Evolutionary conservation across 2,329 filamentous ascomycete species (phyloP), one percentile per base, ranked within the genome.

Genomic region (Claviceps sp.): DNA sequence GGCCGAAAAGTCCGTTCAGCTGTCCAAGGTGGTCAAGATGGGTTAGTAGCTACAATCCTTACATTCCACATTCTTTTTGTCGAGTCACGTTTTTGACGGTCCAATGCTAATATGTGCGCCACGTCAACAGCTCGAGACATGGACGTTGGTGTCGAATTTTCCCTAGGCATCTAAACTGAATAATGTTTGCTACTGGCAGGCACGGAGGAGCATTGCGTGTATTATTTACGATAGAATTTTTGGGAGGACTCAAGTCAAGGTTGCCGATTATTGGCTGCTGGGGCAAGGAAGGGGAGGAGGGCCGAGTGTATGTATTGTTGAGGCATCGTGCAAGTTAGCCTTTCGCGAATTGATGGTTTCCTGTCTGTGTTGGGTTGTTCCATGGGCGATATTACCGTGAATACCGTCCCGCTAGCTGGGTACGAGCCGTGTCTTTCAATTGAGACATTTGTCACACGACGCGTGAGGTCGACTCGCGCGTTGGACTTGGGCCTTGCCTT

Each of bases 1-100:
- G 43, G 93, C 93, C 58, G 93, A 97, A 81, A 97, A 95, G 80
- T 86, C 90, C 34, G 93, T 98, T 59, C 91, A 98, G 73, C 91
- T 98, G 72, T 96, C 89, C 64, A 97, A 96, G 82, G 87, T 98
- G 61, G 93, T 98, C 64, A 97, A 97, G 84, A 86, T 95, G 84
- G 88, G 84, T 87, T 74, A 76, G 84, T 79, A 7, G 18, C 11
- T 24, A 26, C 20, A 18, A 5, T 26, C 5, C 30, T 30, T 45
- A 8, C n/a, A n/a, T 30, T 11, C 4, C 24, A 40, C n/a, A 3
- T 30, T 45, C 22, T 22, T 24, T 44, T 44, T 44, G 20, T 18
- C 13, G 22, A 22, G 26, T 11, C 26, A 22, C 48, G 9, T 42
- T 43, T 24, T 22, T 20, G 14, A 16, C 20, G 11, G 4, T 24